These are phyloP conservation scores for Mycocentrospora acerina DNA, from an alignment of 2,329 filamentous ascomycete species.

Conservation along the genomic window DNA sequence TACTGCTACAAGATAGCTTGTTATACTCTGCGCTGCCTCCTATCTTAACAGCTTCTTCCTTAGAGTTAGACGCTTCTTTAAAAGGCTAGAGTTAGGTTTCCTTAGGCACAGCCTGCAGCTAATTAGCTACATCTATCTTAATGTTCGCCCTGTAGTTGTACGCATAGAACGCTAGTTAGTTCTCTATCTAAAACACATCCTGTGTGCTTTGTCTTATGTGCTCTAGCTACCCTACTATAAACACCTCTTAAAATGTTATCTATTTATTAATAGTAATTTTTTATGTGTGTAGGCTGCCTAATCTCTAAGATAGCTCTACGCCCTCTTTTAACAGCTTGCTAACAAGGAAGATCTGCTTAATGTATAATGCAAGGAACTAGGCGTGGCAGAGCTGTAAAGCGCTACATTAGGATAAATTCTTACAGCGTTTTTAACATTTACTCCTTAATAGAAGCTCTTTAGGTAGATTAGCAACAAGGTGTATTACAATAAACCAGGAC, in stretches of 20 bases:
- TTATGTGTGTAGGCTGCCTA: conserved; percentile 1
- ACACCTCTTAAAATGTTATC: conserved; percentile 2
- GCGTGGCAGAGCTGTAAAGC: conserved; percentile 1
- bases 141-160: conserved; percentile 3
- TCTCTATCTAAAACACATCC: not conserved
- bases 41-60: not conserved
- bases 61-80: not conserved
- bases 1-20: not conserved
- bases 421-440: conserved; percentile 1
- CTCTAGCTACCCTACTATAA: not conserved
- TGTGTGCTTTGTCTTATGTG: conserved; percentile 1
- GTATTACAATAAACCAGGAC: conserved; percentile 1
- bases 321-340: conserved; percentile 2
- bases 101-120: conserved; percentile 4
- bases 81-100: not conserved
- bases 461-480: not conserved
- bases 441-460: conserved; percentile 2
- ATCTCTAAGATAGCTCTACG: conserved; percentile 2
- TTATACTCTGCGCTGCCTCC: not conserved
- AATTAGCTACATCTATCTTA: conserved; percentile 2
- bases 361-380: conserved; percentile 4
- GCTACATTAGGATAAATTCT: conserved; percentile 2
- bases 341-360: conserved; percentile 4
- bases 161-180: not conserved
- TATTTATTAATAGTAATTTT: conserved; percentile 4